These are phyloP conservation scores for Penicillium bialowiezense DNA, from an alignment of 495 filamentous ascomycete genomes.

Conservation along the genomic window DNA sequence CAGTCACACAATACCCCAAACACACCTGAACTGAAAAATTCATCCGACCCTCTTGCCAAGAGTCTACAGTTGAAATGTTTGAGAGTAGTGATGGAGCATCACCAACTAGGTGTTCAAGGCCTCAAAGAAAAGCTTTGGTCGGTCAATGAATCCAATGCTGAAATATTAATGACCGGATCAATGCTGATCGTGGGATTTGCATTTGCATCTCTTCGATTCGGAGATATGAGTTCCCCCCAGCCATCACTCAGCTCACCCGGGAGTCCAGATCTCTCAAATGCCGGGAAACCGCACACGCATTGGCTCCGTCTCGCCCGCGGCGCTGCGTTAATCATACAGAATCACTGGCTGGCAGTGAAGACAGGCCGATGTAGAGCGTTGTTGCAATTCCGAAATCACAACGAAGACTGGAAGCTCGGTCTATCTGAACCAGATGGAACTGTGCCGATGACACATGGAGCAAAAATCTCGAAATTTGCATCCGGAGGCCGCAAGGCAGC, in stretches of 20 bases:
- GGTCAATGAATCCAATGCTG: conserved; percentile 5
- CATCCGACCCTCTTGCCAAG: background rate
- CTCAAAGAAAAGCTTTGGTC: conserved; percentile 15
- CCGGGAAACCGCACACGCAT: conserved; percentile 10
- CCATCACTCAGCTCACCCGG: background rate
- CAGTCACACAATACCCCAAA: background rate
- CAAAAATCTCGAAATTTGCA: conserved; percentile 9
- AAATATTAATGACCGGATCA: conserved; percentile 17
- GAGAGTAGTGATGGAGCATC: conserved; percentile 18
- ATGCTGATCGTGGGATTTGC: conserved; percentile 22
- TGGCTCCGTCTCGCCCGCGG: conserved; percentile 28
- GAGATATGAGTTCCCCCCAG: conserved; percentile 4
- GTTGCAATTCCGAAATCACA: conserved; percentile 14
- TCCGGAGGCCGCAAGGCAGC: conserved; percentile 11
- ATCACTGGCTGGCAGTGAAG: conserved; percentile 22
- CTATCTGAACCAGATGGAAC: background rate
- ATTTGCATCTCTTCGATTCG: conserved; percentile 20
- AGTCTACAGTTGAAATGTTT: background rate
- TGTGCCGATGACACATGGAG: background rate
- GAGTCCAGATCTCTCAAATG: no score
- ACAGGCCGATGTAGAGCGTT: conserved; percentile 14
- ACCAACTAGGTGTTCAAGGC: conserved; percentile 23
- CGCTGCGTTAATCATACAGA: conserved; percentile 8
- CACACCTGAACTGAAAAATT: background rate
- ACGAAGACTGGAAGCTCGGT: conserved; percentile 22